Percentiles rank a stretch among this genome's conserved stretches.
These are phyloP conservation scores for Blastobotrys americana DNA, from an alignment of 805 yeast genomes.

Conservation along the genomic window DNA sequence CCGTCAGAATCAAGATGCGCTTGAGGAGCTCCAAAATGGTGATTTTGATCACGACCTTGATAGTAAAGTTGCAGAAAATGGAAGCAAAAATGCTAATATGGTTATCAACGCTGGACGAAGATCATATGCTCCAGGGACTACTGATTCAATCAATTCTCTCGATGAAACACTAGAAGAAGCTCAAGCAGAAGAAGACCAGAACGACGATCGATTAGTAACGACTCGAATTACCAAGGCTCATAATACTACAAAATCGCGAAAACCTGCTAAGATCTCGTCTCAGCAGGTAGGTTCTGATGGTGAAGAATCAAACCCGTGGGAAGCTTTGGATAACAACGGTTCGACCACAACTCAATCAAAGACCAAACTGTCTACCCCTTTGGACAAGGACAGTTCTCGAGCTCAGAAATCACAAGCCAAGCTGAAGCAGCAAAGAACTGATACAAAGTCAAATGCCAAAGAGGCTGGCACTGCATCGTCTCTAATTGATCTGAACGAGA, in stretches of 20 bases:
- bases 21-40: conserved; percentile 45
- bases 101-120: conserved; percentile 70
- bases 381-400: conserved; percentile 46
- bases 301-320: conserved; percentile 32
- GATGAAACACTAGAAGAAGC: conserved; percentile 22
- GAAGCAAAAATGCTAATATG: conserved; percentile 63
- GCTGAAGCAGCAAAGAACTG: conserved; percentile 35
- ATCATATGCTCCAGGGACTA: conserved; percentile 60
- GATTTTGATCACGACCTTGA: conserved; percentile 34
- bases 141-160: conserved; percentile 29
- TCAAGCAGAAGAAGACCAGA: conserved; percentile 23
- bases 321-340: conserved; percentile 19
- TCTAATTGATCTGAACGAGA: conserved; percentile 35
- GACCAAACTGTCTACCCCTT: conserved; percentile 41
- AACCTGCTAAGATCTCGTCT: conserved; percentile 3
- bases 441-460: conserved; percentile 11
- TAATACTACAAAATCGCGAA: conserved; percentile 2
- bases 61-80: conserved; percentile 32
- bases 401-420: conserved; percentile 35
- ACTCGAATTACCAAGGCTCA: conserved; percentile 8
- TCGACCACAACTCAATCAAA: conserved; percentile 44
- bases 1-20: conserved; percentile 48
- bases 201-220: conserved; percentile 8
- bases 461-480: conserved; percentile 21
- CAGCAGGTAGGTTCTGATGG: conserved; percentile 12